Evolutionary conservation across 164 flowering plant species (phyloP).

Genomic region (Stephania yunnanensis): DNA sequence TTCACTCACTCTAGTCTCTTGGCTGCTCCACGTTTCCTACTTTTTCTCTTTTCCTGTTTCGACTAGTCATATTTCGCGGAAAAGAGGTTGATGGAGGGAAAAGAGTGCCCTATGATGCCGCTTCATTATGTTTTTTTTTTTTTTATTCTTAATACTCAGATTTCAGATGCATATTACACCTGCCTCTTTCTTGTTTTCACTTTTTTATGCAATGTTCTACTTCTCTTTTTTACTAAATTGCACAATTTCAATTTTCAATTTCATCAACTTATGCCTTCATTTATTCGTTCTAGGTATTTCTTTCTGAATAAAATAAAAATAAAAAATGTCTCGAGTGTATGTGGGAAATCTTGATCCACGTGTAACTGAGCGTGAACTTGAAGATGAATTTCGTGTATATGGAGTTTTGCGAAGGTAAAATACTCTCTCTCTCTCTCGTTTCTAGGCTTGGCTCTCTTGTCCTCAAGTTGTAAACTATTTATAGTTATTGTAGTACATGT

Average conservation of each 20-base stretch:
- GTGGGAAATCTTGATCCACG: conserved; percentile 70
- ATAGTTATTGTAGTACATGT: too few relatives aligned
- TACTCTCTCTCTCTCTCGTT: background rate
- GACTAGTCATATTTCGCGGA: too few relatives aligned
- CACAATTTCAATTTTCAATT: background rate
- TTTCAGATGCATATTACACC: background rate
- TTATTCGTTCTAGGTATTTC: background rate
- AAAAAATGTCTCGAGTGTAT: conserved; percentile 70
- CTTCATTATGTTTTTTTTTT: too few relatives aligned
- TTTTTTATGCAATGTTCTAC: background rate
- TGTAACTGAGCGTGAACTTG: conserved; percentile 64
- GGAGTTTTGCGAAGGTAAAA: conserved; percentile 61
- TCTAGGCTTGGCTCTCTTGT: background rate
- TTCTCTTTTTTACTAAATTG: background rate
- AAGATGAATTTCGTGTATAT: conserved; percentile 63
- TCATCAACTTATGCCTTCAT: background rate
- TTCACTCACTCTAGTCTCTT: too few relatives aligned
- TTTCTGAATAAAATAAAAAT: background rate
- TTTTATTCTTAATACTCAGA: too few relatives aligned
- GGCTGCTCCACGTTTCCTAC: too few relatives aligned
- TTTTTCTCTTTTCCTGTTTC: too few relatives aligned
- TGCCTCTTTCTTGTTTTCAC: background rate
- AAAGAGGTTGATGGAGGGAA: too few relatives aligned
- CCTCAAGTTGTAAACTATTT: background rate
- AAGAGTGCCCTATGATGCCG: too few relatives aligned